These are phyloP conservation scores for Pleurotus ostreatus DNA, from an alignment of 768 basidiomycete genomes.

Conservation along the genomic window DNA sequence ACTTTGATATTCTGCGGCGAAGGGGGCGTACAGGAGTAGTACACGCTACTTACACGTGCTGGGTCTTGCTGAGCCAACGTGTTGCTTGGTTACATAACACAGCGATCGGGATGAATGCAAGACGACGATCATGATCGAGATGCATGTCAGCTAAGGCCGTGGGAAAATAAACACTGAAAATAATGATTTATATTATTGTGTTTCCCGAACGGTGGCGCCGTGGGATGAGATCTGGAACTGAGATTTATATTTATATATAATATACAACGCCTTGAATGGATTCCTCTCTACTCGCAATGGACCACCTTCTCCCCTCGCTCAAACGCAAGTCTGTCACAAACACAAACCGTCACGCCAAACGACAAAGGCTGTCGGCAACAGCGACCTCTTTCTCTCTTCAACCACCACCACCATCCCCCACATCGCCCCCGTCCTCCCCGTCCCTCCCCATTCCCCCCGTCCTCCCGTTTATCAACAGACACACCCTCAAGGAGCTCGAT, in stretches of 20 bases:
- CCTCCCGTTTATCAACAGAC: slow-evolving; percentile 75
- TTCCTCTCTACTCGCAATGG: not conserved
- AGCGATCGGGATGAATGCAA: too few relatives aligned
- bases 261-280: slow-evolving; percentile 12
- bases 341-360: slow-evolving; percentile 33
- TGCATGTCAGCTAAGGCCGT: not conserved
- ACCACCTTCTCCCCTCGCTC: slow-evolving; percentile 4
- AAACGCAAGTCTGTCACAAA: slow-evolving; percentile 19
- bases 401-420: slow-evolving; percentile 36
- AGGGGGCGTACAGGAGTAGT: too few relatives aligned
- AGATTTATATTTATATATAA: not conserved
- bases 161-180: not conserved
- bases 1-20: too few relatives aligned
- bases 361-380: slow-evolving; percentile 41
- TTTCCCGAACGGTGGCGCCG: not conserved
- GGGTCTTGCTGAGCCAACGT: too few relatives aligned
- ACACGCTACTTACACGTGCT: too few relatives aligned
- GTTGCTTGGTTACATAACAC: too few relatives aligned
- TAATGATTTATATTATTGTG: not conserved
- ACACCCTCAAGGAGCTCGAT: slow-evolving; percentile 82
- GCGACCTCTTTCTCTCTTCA: slow-evolving; percentile 34
- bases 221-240: not conserved
- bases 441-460: slow-evolving; percentile 59
- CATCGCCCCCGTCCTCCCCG: slow-evolving; percentile 18
- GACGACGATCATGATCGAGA: too few relatives aligned